These are phyloP conservation scores for Lipomyces anomalus DNA, from an alignment of 805 yeast genomes.

Conservation along the genomic window DNA sequence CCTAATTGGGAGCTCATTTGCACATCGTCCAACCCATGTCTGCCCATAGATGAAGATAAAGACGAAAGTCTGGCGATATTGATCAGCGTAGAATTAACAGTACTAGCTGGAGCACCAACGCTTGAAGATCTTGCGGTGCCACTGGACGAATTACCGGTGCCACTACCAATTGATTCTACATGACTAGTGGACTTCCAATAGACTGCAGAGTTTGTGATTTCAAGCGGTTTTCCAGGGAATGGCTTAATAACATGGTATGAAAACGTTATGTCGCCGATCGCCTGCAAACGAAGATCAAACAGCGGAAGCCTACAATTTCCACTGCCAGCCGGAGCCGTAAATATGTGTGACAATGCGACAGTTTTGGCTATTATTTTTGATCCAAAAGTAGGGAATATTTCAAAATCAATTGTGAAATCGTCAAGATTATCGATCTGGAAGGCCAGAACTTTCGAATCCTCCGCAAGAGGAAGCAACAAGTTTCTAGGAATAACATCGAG, in stretches of 20 bases:
- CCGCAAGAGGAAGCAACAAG: constrained; percentile 69
- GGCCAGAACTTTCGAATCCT: constrained; percentile 60
- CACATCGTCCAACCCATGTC: no score
- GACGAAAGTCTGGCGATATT: no score
- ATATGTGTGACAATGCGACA: constrained; percentile 59
- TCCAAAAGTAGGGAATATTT: constrained; percentile 90
- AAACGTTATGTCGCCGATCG: constrained; percentile 74
- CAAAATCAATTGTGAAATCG: constrained; percentile 39
- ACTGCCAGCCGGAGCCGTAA: constrained; percentile 36
- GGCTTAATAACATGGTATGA: constrained; percentile 81
- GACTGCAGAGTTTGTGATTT: constrained; percentile 87
- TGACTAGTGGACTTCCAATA: constrained; percentile 91
- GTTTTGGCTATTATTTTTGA: constrained; percentile 87
- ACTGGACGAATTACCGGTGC: no score
- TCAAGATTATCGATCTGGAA: constrained; percentile 37
- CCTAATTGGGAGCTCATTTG: no score
- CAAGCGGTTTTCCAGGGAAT: constrained; percentile 75
- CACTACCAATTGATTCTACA: no score
- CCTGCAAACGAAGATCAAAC: constrained; percentile 71
- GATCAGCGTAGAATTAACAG: no score
- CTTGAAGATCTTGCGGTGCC: no score
- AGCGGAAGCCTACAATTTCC: constrained; percentile 54
- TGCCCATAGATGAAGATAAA: no score
- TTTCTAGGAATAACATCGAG: constrained; percentile 86
- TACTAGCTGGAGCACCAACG: no score